Conservation (phyloP, 106 monocot genomes). For the Dioscorea dumetorum region DNA sequence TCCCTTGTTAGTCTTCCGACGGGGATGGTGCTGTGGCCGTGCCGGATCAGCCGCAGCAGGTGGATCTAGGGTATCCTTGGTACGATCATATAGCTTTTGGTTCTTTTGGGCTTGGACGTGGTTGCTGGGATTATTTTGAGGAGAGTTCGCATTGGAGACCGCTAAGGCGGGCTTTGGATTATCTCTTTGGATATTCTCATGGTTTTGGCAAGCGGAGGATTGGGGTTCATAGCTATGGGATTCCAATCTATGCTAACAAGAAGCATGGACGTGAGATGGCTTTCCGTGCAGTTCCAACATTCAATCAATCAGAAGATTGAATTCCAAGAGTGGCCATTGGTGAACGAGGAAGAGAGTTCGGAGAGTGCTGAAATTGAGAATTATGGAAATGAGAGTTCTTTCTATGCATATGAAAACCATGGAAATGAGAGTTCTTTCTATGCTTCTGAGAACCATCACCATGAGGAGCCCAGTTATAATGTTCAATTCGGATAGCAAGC, state of each 20-base stretch:
- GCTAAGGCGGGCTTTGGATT: too few relatives aligned
- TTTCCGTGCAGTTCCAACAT: conserved; percentile 30
- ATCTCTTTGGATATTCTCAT: too few relatives aligned
- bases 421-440: conserved; percentile 7
- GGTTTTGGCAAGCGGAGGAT: too few relatives aligned
- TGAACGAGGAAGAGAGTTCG: neutral
- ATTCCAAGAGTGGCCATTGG: conserved; percentile 1
- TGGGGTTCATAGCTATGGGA: too few relatives aligned
- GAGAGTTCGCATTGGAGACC: too few relatives aligned
- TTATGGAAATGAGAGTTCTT: neutral
- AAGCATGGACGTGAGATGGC: conserved; percentile 8
- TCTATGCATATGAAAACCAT: neutral
- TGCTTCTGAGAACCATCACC: conserved; percentile 27
- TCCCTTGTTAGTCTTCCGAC: too few relatives aligned
- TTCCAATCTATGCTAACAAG: conserved; percentile 58
- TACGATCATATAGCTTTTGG: too few relatives aligned
- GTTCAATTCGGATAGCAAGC: conserved; percentile 7
- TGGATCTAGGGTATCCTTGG: too few relatives aligned
- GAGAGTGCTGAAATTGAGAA: neutral
- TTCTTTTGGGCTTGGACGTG: too few relatives aligned
- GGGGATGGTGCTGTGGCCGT: too few relatives aligned
- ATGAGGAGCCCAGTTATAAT: conserved; percentile 11
- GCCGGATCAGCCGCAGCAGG: too few relatives aligned
- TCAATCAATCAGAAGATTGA: conserved; percentile 18
- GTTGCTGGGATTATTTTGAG: too few relatives aligned